phyloP scores from a whole-genome alignment of 2,329 filamentous ascomycete genomes.

The Neonectria hederae region DNA sequence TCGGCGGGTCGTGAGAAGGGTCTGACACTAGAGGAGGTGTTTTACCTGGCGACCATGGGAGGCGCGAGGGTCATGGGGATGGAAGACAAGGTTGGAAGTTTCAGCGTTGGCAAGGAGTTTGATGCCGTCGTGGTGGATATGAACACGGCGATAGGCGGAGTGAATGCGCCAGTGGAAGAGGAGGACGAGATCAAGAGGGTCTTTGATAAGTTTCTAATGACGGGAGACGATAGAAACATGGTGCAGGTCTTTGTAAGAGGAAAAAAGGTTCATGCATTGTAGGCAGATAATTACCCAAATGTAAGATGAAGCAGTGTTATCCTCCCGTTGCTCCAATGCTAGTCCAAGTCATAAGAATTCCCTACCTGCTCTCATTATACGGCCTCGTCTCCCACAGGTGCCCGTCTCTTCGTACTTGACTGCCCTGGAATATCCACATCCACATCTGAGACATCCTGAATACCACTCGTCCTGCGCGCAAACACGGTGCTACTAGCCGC shows the following conservation, averaged over 20 bases:
- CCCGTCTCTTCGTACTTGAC: conserved; percentile 22
- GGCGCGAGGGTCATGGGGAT: conserved; percentile 68
- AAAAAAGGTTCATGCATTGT: conserved; percentile 37
- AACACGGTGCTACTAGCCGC: conserved; percentile 21
- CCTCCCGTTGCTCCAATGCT: neutral
- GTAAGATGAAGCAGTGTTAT: neutral
- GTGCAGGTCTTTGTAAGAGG: conserved; percentile 63
- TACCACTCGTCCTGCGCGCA: conserved; percentile 28
- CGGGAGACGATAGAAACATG: conserved; percentile 71
- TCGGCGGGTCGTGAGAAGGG: conserved; percentile 54
- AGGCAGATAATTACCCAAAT: neutral
- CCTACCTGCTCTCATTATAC: conserved; percentile 16
- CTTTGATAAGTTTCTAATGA: conserved; percentile 73
- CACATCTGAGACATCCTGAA: conserved; percentile 29
- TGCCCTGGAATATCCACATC: conserved; percentile 26
- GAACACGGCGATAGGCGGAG: conserved; percentile 43
- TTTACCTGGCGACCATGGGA: conserved; percentile 69
- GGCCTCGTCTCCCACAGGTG: conserved; percentile 30
- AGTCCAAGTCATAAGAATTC: neutral
- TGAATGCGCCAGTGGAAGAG: conserved; percentile 64
- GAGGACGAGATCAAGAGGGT: conserved; percentile 56
- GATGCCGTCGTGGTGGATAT: conserved; percentile 65
- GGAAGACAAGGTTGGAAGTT: conserved; percentile 63
- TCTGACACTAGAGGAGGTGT: conserved; percentile 61
- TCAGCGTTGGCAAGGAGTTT: conserved; percentile 68